Conservation (phyloP, 495 filamentous ascomycete species). For the Hyaloscypha variabilis region DNA sequence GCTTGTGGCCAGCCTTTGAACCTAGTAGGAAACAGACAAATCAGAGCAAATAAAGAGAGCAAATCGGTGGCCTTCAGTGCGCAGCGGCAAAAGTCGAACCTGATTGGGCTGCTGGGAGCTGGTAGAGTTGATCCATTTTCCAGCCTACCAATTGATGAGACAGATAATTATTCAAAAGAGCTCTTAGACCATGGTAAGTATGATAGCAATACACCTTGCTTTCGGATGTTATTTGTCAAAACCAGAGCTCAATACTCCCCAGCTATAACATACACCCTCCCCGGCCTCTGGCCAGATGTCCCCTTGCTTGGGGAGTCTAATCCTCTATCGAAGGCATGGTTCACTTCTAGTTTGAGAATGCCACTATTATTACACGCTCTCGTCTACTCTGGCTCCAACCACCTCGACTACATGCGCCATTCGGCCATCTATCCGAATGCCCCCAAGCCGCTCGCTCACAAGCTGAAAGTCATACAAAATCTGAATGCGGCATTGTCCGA, state of each 20-base stretch:
- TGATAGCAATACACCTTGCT: neutral
- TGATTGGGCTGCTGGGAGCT: neutral
- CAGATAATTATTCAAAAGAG: neutral
- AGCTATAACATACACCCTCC: constrained; percentile 9
- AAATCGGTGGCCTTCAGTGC: neutral
- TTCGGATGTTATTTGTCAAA: neutral
- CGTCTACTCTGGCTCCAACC: constrained; percentile 4
- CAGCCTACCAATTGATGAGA: neutral
- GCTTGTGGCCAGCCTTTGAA: neutral
- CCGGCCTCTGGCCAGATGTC: constrained; percentile 3
- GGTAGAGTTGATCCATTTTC: constrained; percentile 9
- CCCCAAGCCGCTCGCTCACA: neutral
- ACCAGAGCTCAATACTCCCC: neutral
- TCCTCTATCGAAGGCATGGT: constrained; percentile 3
- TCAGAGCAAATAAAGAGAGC: neutral
- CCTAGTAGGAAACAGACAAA: neutral
- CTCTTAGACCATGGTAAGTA: constrained; percentile 1
- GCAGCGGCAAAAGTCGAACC: neutral
- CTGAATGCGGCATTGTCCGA: neutral
- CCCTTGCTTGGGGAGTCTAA: neutral
- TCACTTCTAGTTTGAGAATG: neutral
- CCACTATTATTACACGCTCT: constrained; percentile 12
- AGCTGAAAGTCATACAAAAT: neutral
- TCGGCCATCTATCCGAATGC: constrained; percentile 2
- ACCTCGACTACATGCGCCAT: constrained; percentile 4